phyloP scores from a whole-genome alignment of 2,329 filamentous ascomycete species.

The Colletotrichum brevisporum region DNA sequence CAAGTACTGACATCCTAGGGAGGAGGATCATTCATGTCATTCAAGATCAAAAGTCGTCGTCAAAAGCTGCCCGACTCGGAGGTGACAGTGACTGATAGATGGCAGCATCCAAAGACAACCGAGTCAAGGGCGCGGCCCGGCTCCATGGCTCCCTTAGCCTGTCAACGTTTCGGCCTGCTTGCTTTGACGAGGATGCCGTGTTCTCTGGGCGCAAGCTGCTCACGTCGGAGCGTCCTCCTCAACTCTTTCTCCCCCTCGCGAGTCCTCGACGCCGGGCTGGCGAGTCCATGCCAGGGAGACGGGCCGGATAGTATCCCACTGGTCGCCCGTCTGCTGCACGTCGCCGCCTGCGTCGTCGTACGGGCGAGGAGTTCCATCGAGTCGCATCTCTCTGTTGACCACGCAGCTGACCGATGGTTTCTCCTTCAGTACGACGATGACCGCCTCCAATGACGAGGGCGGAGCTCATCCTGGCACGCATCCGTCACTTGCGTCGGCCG shows the following conservation, averaged over 20 bases:
- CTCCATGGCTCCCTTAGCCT: slow-evolving; percentile 11
- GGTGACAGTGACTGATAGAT: too few relatives aligned
- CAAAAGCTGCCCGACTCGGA: background rate
- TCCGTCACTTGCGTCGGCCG: slow-evolving; percentile 12
- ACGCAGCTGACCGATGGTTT: slow-evolving; percentile 31
- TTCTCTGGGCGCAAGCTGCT: slow-evolving; percentile 12
- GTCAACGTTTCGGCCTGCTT: background rate
- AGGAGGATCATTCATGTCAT: slow-evolving; percentile 10
- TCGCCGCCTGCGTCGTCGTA: slow-evolving; percentile 37
- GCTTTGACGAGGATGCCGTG: slow-evolving; percentile 1
- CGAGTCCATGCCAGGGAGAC: slow-evolving; percentile 23
- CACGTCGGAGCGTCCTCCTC: background rate
- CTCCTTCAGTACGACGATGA: slow-evolving; percentile 5
- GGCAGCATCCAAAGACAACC: background rate
- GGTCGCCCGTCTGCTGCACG: slow-evolving; percentile 23
- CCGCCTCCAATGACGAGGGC: slow-evolving; percentile 18
- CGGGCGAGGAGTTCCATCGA: slow-evolving; percentile 30
- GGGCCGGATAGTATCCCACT: slow-evolving; percentile 32
- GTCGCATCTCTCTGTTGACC: slow-evolving; percentile 24
- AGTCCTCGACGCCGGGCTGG: slow-evolving; percentile 16
- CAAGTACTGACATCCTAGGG: slow-evolving; percentile 16
- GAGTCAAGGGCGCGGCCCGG: slow-evolving; percentile 4
- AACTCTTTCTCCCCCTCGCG: background rate
- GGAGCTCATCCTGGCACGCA: slow-evolving; percentile 14
- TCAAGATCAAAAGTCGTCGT: background rate